A percentile compares a stretch with the other conserved stretches of the same genome.
Conservation (phyloP, 2,329 filamentous ascomycete species). For the Stemphylium vesicarium region DNA sequence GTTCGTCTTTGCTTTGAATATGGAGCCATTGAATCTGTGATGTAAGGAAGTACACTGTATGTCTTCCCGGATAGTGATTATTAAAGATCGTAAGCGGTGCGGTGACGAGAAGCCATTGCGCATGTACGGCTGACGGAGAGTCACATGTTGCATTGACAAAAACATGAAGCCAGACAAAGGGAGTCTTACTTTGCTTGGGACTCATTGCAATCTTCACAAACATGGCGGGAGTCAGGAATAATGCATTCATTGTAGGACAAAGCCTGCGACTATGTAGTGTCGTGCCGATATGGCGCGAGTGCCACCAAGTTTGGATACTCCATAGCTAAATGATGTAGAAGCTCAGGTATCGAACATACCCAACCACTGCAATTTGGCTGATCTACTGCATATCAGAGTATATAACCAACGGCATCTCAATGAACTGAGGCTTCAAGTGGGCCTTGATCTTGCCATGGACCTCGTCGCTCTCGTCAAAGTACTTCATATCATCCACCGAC, state of each 20-base stretch:
- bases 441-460: constrained; percentile 61
- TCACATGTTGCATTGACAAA: not conserved
- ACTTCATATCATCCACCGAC: constrained; percentile 71
- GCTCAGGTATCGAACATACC: not conserved
- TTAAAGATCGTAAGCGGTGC: too few species aligned
- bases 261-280: not conserved
- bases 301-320: not conserved
- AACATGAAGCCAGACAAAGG: not conserved
- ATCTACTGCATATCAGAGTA: constrained; percentile 30
- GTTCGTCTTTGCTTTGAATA: too few species aligned
- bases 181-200: not conserved
- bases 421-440: constrained; percentile 34
- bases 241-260: not conserved
- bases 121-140: not conserved
- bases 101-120: not conserved
- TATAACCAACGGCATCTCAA: constrained; percentile 35
- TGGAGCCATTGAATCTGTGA: too few species aligned
- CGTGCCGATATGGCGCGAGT: too few species aligned
- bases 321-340: not conserved
- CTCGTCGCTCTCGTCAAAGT: constrained; percentile 67
- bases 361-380: not conserved
- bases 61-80: too few species aligned
- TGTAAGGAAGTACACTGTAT: too few species aligned
- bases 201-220: not conserved
- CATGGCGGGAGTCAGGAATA: not conserved